Base-by-base conservation (phyloP, 225 moss, liverwort and hornwort species). In the Bryum argenteum region DNA sequence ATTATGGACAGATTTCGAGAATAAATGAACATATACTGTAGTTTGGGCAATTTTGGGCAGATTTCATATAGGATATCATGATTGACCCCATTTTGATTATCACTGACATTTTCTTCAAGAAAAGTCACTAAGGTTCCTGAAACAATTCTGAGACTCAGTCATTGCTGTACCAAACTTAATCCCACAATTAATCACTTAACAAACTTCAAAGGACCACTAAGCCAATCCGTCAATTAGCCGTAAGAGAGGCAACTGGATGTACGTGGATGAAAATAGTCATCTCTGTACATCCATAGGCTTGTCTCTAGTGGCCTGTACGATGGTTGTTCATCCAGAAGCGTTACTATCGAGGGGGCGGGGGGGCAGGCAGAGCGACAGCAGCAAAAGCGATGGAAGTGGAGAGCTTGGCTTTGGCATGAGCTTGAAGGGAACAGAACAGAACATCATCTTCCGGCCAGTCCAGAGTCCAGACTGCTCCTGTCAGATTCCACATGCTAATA, bases 401-500 rank as follows among this genome's bases (percentile, higher is more conserved):
- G 26, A 69, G 53, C 15, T 58, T 39, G 71, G 61, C 63, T 23
- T 39, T 42, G 41, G 24, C 55, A 65, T 54, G 55, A 66, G 59
- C 54, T 61, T 53, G 17, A 73, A 66, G 66, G 39, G 74, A 77
- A 56, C 76, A 67, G 74, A 77, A 56, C 76, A 67, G 33, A 33
- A 33, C 33, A 33, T 67, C 71, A 80, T 72, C 76, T n/a, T 76
- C 61, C 37, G n/a, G 54, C 41, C 76, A 66, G 77, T 11, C 26
- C n/a, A n/a, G n/a, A 15, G 4, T 26, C 33, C 33, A 33, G 33
- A 33, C 33, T 33, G 33, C 62, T 56, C 42, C 3, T 71, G 82
- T 78, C 78, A 78, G 82, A 57, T 55, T 67, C 23, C 77, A 84
- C 84, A 80, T 77, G 80, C 83, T 80, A 84, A 84, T 84, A 77